Evolutionary conservation across 2,329 filamentous ascomycete species (phyloP).

Genomic region (Monascus ruber): DNA sequence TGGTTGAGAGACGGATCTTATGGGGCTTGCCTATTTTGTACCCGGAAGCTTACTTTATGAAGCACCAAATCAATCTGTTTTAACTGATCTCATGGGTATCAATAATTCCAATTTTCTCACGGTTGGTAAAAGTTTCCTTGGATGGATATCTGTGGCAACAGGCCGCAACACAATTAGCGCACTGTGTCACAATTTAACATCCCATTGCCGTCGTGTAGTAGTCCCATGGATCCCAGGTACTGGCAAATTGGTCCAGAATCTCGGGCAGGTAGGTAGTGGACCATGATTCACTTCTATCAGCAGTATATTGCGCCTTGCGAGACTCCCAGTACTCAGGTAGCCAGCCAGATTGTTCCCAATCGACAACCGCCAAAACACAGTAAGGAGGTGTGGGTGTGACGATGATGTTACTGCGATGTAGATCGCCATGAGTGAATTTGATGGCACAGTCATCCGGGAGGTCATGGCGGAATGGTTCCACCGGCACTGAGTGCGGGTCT

Average conservation of each 20-base stretch:
- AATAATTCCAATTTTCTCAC: no score
- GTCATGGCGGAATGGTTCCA: slow-evolving; percentile 17
- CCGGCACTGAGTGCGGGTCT: slow-evolving; percentile 13
- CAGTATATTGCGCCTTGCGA: slow-evolving; percentile 16
- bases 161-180: no score
- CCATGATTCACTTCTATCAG: slow-evolving; percentile 12
- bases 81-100: no score
- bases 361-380: slow-evolving; percentile 15
- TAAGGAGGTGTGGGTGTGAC: slow-evolving; percentile 9
- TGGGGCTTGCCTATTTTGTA: no score
- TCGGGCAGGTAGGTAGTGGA: slow-evolving; percentile 17
- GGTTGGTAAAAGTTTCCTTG: no score
- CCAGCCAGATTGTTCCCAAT: slow-evolving; percentile 23
- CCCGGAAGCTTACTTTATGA: no score
- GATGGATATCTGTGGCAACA: no score
- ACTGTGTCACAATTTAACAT: no score
- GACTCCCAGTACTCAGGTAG: slow-evolving; percentile 22
- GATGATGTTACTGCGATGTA: slow-evolving; percentile 25
- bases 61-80: no score
- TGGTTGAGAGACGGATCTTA: no score
- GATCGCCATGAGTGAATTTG: slow-evolving; percentile 24
- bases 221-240: slow-evolving; percentile 18
- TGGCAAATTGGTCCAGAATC: slow-evolving; percentile 17
- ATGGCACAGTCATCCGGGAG: slow-evolving; percentile 20
- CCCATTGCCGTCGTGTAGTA: slow-evolving; percentile 15